phyloP scores from a whole-genome alignment of 2,329 filamentous ascomycete genomes.

The Monosporascus ibericus region DNA sequence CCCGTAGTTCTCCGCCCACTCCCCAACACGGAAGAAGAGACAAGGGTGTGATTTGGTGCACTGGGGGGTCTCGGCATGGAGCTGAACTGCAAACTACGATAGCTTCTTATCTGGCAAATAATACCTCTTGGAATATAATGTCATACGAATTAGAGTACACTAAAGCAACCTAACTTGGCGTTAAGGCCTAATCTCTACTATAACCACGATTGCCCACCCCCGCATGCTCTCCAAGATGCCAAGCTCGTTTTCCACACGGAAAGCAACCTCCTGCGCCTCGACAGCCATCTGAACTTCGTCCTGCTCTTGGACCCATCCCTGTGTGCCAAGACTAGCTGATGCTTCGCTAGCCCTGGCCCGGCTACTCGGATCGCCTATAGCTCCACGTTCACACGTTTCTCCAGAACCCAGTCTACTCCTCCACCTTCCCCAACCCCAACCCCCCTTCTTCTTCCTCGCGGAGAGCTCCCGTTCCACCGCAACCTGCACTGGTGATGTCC shows the following conservation, averaged over 20 bases:
- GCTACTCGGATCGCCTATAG: neutral
- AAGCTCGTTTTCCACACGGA: slow-evolving; percentile 44
- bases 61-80: neutral
- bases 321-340: neutral
- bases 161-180: neutral
- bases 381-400: neutral
- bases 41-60: no score
- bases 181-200: slow-evolving; percentile 24
- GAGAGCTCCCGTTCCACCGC: slow-evolving; percentile 24
- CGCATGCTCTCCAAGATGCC: slow-evolving; percentile 45
- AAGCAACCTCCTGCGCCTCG: slow-evolving; percentile 41
- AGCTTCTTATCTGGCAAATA: neutral
- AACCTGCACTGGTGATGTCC: slow-evolving; percentile 18
- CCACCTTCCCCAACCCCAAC: slow-evolving; percentile 21
- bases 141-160: no score
- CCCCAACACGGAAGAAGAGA: no score
- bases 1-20: no score
- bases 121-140: neutral
- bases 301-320: slow-evolving; percentile 8
- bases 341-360: neutral
- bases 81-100: neutral
- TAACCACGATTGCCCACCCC: slow-evolving; percentile 44
- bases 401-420: slow-evolving; percentile 4
- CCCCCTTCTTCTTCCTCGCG: slow-evolving; percentile 27
- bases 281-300: slow-evolving; percentile 33